phyloP scores from a whole-genome alignment of 2,329 filamentous ascomycete species.

The Fusarium sp. region DNA sequence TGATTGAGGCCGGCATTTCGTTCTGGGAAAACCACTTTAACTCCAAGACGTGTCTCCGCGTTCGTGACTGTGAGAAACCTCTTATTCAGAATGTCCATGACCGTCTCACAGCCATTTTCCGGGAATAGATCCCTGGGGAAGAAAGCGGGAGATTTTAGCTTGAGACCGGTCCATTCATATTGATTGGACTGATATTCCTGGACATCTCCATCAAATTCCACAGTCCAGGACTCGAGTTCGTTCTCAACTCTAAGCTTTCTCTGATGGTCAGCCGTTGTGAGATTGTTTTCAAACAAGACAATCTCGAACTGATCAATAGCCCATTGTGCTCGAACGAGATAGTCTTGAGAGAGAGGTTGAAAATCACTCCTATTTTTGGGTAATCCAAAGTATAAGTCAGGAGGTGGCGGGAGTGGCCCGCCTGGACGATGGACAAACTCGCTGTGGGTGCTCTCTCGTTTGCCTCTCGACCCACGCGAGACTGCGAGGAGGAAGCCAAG shows the following conservation, averaged over 20 bases:
- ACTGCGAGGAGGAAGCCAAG: constrained; percentile 20
- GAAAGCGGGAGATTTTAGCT: constrained; percentile 20
- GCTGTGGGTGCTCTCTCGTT: not conserved
- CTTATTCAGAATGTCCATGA: constrained; percentile 8
- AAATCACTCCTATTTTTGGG: not conserved
- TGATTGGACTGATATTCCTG: constrained; percentile 12
- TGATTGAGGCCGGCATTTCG: not conserved
- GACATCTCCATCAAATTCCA: constrained; percentile 9
- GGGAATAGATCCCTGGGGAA: not conserved
- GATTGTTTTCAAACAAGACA: not conserved
- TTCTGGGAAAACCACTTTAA: not conserved
- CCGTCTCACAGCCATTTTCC: not conserved
- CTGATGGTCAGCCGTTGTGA: not conserved
- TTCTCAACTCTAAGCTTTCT: not conserved
- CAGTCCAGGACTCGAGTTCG: constrained; percentile 2
- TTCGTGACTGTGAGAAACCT: constrained; percentile 18
- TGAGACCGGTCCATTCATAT: constrained; percentile 30
- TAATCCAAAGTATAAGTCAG: not conserved
- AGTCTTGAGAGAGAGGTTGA: not conserved
- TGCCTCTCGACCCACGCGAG: not conserved
- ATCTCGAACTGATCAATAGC: constrained; percentile 4
- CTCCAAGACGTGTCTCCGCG: constrained; percentile 15
- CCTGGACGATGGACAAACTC: not conserved
- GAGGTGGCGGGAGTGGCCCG: not conserved
- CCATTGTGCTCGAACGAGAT: constrained; percentile 9